Conservation (phyloP, 805 yeast species). For the Candida chauliodis region DNA sequence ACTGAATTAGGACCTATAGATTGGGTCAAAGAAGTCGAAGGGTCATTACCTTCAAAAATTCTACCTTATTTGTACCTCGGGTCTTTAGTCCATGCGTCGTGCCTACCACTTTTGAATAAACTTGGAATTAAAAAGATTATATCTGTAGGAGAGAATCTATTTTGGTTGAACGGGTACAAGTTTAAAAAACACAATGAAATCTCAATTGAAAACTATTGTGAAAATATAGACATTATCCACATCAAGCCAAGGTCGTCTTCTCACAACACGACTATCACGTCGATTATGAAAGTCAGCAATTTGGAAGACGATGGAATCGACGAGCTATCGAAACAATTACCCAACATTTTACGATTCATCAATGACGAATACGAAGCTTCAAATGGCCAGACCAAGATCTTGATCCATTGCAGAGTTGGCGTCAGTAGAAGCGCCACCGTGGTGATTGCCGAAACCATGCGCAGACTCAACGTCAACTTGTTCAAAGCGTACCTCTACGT, state of each 20-base stretch:
- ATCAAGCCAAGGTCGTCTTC: constrained; percentile 18
- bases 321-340: constrained; percentile 58
- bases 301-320: constrained; percentile 92
- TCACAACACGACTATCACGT: constrained; percentile 27
- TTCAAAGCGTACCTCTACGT: constrained; percentile 83
- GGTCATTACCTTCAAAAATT: constrained; percentile 81
- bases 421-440: constrained; percentile 94
- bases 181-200: constrained; percentile 25
- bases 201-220: constrained; percentile 16
- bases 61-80: constrained; percentile 85
- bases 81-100: constrained; percentile 75
- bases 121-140: constrained; percentile 73
- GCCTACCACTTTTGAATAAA: constrained; percentile 55
- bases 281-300: constrained; percentile 62
- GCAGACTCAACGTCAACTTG: constrained; percentile 59
- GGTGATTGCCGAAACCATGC: constrained; percentile 93
- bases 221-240: constrained; percentile 27
- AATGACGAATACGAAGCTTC: constrained; percentile 33
- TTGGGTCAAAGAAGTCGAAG: constrained; percentile 46
- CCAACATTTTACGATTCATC: constrained; percentile 62
- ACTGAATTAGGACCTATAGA: constrained; percentile 11
- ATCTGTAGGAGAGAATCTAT: constrained; percentile 78
- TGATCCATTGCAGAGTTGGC: constrained; percentile 94
- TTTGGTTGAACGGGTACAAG: constrained; percentile 51
- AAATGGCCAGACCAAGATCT: constrained; percentile 28